Evolutionary conservation across 176 grass and related monocot genomes (phyloP), one percentile per base, ranked within the genome.

Genomic region (Saccharum officinarum): DNA sequence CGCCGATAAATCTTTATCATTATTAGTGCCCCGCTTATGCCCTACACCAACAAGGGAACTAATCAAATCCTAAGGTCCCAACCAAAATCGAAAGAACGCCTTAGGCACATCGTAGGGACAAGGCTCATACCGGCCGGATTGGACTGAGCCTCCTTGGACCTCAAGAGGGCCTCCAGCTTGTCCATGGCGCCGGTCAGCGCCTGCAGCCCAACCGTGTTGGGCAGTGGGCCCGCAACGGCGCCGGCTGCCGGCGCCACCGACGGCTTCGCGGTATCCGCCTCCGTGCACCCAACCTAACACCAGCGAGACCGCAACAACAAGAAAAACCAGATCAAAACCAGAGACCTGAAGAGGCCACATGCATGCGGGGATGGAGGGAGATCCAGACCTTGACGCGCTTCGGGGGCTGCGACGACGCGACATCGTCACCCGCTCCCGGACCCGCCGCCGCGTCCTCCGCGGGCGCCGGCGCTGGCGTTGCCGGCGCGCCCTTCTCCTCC

Each of bases 361-460:
- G 77, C 75, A 85, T 5, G 38, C 0, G 76, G 30, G 5, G n/a
- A 0, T 3, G 34, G n/a, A 4, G 22, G 65, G 63, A 92, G 89
- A 90, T 84, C 86, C 82, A 42, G 26, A 97, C 88, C 87, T 76
- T 82, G 71, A 86, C 86, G 42, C 88, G 77, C 80, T 93, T 93
- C 25, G 88, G 52, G 70, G 59, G 67, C 87, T 81, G 39, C 87
- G 82, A 26, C 30, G 92, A 81, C 59, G 80, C 63, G 26, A 39
- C 64, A 60, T 59, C 77, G 7, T 83, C 8, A 4, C 73, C 64
- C 22, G 90, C 36, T 2, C 33, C 36, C 42, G 67, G 10, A 12
- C 25, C 52, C 38, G 69, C 69, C 57, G 40, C 55, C 36, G n/a
- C 78, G 33, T 73, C 76, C 18, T 84, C 71, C 47, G 45, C 16